phyloP scores from a whole-genome alignment of 345 rosid genomes.

The Syzygium oleosum region DNA sequence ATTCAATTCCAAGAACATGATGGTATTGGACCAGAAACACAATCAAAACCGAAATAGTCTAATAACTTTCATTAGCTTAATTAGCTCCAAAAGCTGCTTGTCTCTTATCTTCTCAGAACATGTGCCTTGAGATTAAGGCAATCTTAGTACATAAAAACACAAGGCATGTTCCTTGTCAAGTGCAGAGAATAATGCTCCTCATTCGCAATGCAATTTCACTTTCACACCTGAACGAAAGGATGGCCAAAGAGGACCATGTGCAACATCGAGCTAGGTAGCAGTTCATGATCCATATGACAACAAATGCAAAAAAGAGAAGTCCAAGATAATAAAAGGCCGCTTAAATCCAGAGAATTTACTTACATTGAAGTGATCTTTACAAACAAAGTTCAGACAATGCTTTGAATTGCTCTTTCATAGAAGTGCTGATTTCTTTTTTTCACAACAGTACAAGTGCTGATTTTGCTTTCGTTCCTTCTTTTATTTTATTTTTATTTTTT shows the following conservation, averaged over 20 bases:
- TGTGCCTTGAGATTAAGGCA: background rate
- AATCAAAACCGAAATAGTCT: background rate
- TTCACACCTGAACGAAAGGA: background rate
- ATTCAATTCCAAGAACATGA: background rate
- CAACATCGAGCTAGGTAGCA: background rate
- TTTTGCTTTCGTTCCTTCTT: background rate
- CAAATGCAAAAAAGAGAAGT: background rate
- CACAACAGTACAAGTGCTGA: background rate
- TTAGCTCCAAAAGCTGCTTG: background rate
- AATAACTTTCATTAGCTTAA: background rate
- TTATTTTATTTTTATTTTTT: too few species aligned
- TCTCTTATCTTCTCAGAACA: background rate
- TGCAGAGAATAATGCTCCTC: background rate
- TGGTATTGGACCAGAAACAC: background rate
- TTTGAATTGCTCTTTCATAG: background rate
- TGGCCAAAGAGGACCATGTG: background rate
- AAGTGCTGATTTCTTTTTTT: background rate
- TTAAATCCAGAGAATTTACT: background rate
- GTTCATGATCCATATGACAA: background rate
- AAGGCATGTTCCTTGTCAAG: background rate
- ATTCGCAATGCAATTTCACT: background rate
- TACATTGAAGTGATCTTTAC: background rate
- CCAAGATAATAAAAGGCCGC: background rate
- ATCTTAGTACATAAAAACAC: background rate
- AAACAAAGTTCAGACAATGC: background rate